These are phyloP conservation scores for Letharia columbiana DNA, from an alignment of 495 filamentous ascomycete species.

Conservation along the genomic window DNA sequence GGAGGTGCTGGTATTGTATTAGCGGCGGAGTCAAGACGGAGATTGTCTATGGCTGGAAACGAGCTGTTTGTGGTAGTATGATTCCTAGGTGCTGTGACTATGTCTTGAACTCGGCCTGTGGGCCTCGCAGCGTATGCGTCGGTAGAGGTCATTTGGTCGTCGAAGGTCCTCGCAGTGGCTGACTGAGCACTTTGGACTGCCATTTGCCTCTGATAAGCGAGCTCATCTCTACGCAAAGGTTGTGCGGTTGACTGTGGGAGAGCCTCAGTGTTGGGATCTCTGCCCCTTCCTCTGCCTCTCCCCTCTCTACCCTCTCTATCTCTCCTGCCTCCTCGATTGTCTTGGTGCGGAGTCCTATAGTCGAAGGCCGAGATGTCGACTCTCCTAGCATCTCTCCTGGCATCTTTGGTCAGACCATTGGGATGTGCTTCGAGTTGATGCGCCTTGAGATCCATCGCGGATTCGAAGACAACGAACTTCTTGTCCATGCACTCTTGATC, in stretches of 20 bases:
- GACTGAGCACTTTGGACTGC: conserved; percentile 83
- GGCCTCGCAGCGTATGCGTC: conserved; percentile 42
- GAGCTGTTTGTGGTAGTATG: conserved; percentile 26
- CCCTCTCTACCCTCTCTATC: conserved; percentile 36
- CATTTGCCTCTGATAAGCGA: conserved; percentile 88
- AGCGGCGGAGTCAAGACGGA: conserved; percentile 31
- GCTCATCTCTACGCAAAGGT: conserved; percentile 73
- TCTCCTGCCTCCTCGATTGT: conserved; percentile 49
- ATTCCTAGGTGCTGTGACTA: conserved; percentile 34
- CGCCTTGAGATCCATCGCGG: conserved; percentile 85
- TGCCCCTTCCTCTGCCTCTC: conserved; percentile 54
- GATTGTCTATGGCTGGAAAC: conserved; percentile 35
- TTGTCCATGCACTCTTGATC: conserved; percentile 88
- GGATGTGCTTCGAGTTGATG: conserved; percentile 74
- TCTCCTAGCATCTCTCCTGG: conserved; percentile 69
- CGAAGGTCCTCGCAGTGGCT: conserved; percentile 67
- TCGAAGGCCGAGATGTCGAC: conserved; percentile 86
- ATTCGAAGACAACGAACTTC: conserved; percentile 96
- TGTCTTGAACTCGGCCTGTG: conserved; percentile 27
- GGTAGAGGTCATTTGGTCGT: conserved; percentile 61
- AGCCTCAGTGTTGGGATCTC: conserved; percentile 71
- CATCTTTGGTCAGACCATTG: conserved; percentile 70
- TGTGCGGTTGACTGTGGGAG: conserved; percentile 72
- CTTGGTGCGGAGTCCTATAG: conserved; percentile 62
- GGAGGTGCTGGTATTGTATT: conserved; percentile 26